phyloP scores from a whole-genome alignment of 176 grass and related monocot genomes.

The Triticum timopheevii region DNA sequence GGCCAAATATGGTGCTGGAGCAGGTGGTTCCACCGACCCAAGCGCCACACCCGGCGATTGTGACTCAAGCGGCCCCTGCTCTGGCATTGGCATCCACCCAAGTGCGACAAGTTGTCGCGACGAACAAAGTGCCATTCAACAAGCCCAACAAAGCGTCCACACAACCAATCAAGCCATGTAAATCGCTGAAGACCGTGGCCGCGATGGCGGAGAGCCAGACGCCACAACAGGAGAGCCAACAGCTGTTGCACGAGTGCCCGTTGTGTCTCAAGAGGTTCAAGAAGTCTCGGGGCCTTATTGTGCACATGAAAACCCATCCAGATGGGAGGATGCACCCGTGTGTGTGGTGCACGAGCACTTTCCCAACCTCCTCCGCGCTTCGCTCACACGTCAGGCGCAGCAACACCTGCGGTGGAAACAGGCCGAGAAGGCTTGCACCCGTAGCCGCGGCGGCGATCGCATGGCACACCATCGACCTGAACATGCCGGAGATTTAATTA shows the following conservation, averaged over 20 bases:
- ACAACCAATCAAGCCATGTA: not conserved
- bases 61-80: not conserved
- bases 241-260: not conserved
- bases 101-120: not conserved
- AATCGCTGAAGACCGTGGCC: not conserved
- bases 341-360: not conserved
- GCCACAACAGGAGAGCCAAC: not conserved
- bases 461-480: conserved; percentile 3
- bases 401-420: not conserved
- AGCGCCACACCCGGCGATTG: not conserved
- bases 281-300: not conserved
- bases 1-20: not conserved
- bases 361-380: not conserved
- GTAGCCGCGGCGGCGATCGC: not conserved
- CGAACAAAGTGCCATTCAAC: no score
- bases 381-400: conserved; percentile 4
- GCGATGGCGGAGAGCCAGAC: not conserved
- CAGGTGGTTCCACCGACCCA: not conserved
- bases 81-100: not conserved
- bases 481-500: not conserved
- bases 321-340: conserved; percentile 7
- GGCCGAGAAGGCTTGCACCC: not conserved
- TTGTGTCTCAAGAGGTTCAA: not conserved
- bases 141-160: no score
- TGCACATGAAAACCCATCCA: not conserved